Evolutionary conservation across 1,284 basidiomycete species (phyloP).

Genomic region (Tilletia walkeri): DNA sequence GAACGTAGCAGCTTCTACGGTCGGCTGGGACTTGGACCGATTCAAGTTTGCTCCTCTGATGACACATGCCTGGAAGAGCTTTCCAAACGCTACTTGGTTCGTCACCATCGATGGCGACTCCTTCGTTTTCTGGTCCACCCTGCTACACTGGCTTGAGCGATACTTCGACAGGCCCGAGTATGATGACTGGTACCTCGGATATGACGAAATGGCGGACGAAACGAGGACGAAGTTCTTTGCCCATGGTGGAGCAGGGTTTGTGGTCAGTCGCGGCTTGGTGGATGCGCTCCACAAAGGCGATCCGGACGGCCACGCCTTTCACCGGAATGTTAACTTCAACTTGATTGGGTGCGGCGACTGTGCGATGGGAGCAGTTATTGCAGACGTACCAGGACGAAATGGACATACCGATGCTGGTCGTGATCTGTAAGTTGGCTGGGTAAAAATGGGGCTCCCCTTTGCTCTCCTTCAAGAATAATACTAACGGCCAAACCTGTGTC

Average conservation of each 20-base stretch:
- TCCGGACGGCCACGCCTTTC: background rate
- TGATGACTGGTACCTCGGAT: background rate
- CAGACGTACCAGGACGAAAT: conserved; percentile 1
- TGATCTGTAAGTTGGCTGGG: background rate
- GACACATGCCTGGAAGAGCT: conserved; percentile 4
- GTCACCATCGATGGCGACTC: background rate
- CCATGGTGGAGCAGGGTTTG: background rate
- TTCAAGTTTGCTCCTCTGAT: conserved; percentile 14
- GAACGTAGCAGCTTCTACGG: background rate
- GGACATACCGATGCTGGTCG: conserved; percentile 6
- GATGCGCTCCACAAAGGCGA: background rate
- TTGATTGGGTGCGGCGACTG: conserved; percentile 1
- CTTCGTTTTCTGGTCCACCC: background rate
- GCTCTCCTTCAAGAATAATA: background rate
- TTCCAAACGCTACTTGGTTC: conserved; percentile 9
- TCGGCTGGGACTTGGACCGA: conserved; percentile 7
- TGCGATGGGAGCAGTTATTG: background rate
- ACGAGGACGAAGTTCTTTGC: conserved; percentile 3
- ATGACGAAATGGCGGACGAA: background rate
- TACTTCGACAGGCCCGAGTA: background rate
- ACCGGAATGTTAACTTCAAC: background rate
- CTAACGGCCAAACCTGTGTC: background rate
- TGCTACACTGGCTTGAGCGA: conserved; percentile 5
- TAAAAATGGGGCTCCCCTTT: background rate
- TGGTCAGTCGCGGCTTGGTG: background rate